These are phyloP conservation scores for Euphorbia schlechtendalii DNA, from an alignment of 441 rosid genomes.

Conservation along the genomic window DNA sequence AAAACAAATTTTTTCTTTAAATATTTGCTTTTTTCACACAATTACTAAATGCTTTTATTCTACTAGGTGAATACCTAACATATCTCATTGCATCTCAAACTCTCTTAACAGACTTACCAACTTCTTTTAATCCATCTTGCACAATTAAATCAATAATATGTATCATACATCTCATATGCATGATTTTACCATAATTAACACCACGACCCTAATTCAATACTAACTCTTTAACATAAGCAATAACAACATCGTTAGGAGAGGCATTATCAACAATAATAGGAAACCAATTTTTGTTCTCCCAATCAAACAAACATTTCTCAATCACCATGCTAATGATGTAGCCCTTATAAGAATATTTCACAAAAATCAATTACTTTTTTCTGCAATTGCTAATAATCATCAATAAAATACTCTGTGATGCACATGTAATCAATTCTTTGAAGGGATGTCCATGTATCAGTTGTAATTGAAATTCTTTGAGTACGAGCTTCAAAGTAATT, in stretches of 20 bases:
- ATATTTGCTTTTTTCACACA: background rate
- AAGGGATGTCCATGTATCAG: background rate
- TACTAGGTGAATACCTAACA: background rate
- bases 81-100: no score
- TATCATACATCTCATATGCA: background rate
- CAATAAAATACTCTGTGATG: background rate
- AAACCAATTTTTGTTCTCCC: background rate
- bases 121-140: background rate
- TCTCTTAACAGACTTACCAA: background rate
- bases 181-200: background rate
- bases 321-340: background rate
- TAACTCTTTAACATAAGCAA: background rate
- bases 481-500: background rate
- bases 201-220: background rate
- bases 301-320: background rate
- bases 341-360: background rate
- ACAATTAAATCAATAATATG: background rate
- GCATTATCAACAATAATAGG: background rate
- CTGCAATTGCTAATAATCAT: background rate
- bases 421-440: background rate
- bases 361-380: background rate
- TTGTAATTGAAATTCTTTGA: no score
- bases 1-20: no score
- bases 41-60: background rate
- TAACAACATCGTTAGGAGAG: no score